phyloP scores from a whole-genome alignment of 2,329 filamentous ascomycete genomes.

The Fusarium devonianum region DNA sequence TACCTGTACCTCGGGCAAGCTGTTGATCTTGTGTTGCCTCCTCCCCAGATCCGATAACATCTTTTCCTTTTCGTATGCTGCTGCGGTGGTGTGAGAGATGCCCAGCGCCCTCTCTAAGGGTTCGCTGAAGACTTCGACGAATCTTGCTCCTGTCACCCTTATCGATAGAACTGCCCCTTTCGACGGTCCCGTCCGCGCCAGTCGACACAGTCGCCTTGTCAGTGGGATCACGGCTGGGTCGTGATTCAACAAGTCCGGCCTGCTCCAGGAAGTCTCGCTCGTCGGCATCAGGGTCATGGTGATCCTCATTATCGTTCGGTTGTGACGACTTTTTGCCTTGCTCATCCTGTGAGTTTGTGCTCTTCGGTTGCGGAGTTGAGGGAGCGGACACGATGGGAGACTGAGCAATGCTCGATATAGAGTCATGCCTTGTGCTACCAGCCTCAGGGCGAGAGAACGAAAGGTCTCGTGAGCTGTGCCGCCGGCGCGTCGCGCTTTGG shows the following conservation, averaged over 20 bases:
- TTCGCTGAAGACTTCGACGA: conserved; percentile 87
- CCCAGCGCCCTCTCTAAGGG: conserved; percentile 80
- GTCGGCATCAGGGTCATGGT: conserved; percentile 66
- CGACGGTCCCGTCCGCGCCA: conserved; percentile 43
- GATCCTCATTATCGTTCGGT: conserved; percentile 29
- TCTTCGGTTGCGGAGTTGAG: conserved; percentile 32
- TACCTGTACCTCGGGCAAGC: conserved; percentile 79
- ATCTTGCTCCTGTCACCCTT: conserved; percentile 70
- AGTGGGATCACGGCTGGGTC: conserved; percentile 40
- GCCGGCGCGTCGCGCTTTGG: conserved; percentile 41
- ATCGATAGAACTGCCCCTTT: conserved; percentile 48
- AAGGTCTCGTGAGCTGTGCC: conserved; percentile 40
- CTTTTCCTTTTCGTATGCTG: conserved; percentile 74
- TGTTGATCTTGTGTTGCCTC: conserved; percentile 66
- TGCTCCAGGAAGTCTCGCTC: conserved; percentile 74
- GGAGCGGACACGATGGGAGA: conserved; percentile 39
- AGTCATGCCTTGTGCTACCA: conserved; percentile 41
- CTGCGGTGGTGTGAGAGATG: conserved; percentile 73
- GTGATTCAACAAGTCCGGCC: conserved; percentile 66
- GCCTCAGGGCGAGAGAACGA: conserved; percentile 33
- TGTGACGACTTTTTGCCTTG: conserved; percentile 24
- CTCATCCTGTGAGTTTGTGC: conserved; percentile 32
- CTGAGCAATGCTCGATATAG: conserved; percentile 44
- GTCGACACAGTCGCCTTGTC: conserved; percentile 49
- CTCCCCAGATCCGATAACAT: conserved; percentile 51